Percentiles rank a stretch among this genome's conserved stretches.
Conservation (phyloP, 148 eudicot species). For the Rhododendron ferrugineum region DNA sequence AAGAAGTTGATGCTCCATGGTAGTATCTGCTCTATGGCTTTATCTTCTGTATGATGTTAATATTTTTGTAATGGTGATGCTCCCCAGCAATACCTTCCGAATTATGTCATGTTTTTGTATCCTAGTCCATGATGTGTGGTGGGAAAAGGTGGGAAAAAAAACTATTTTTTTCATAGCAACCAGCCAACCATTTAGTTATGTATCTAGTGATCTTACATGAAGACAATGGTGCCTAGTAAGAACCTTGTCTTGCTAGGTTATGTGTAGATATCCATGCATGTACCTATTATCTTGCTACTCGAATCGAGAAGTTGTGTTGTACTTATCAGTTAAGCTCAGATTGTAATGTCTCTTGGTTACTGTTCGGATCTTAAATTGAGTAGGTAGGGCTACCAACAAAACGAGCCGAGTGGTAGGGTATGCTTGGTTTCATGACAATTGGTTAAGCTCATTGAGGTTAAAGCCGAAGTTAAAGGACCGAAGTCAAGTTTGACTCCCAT, state of each 20-base stretch:
- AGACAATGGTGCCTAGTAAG: not conserved
- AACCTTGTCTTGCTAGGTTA: not conserved
- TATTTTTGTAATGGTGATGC: not conserved
- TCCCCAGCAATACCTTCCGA: not conserved
- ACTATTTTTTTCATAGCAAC: not conserved
- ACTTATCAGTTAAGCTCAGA: not conserved
- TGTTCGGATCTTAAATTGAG: not conserved
- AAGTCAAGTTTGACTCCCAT: not conserved
- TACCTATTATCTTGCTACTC: not conserved
- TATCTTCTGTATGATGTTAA: not conserved
- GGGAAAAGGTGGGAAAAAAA: not conserved
- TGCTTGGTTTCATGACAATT: not conserved
- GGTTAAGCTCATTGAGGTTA: not conserved
- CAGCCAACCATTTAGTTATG: not conserved
- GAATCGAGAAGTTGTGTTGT: not conserved
- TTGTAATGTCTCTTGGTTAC: not conserved
- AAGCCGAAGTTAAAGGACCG: not conserved
- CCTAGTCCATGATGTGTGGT: not conserved
- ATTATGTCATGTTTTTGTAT: not conserved
- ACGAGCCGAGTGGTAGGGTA: not conserved
- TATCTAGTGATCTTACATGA: not conserved
- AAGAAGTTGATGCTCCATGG: constrained; percentile 50
- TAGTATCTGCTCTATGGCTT: constrained; percentile 14
- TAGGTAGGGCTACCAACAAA: not conserved
- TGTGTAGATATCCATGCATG: not conserved